Percentiles rank a stretch among this genome's conserved stretches.
Evolutionary conservation across 225 moss, liverwort and hornwort genomes (phyloP).

Genomic region (Asterella californica): DNA sequence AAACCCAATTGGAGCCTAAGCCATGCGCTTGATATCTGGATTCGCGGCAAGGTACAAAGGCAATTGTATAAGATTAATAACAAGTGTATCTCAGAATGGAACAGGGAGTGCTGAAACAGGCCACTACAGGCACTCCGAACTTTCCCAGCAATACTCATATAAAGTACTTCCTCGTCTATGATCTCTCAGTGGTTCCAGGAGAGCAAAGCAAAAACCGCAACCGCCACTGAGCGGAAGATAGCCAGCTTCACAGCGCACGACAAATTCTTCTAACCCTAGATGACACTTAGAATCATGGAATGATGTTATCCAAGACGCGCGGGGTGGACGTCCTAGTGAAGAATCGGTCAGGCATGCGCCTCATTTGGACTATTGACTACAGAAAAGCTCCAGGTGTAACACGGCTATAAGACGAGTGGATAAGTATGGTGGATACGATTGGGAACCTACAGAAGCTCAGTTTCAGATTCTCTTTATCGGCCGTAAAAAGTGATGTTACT

Average conservation of each 20-base stretch:
- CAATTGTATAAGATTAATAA: not conserved
- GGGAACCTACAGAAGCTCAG: conserved; percentile 17
- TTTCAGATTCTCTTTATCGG: conserved; percentile 12
- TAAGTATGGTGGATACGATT: conserved; percentile 7
- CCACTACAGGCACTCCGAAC: not conserved
- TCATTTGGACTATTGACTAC: conserved; percentile 33
- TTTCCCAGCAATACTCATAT: not conserved
- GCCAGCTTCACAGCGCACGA: not conserved
- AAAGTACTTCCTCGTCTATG: not conserved
- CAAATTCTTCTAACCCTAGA: not conserved
- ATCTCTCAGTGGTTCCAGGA: not conserved
- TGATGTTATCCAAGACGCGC: not conserved
- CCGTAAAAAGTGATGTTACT: conserved; percentile 7
- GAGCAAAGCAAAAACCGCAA: not conserved
- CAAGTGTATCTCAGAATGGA: not conserved
- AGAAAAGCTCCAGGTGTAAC: conserved; percentile 31
- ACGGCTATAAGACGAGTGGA: conserved; percentile 12
- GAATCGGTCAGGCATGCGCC: conserved; percentile 27
- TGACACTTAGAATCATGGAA: not conserved
- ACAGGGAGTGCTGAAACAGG: not conserved
- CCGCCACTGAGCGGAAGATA: not conserved
- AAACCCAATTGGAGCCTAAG: not conserved
- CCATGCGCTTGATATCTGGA: not conserved
- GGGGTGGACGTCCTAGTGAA: conserved; percentile 4
- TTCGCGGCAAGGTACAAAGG: not conserved